Evolutionary conservation across 1,139 yeast species (phyloP).

Genomic region (Sugiyamaella castrensis): DNA sequence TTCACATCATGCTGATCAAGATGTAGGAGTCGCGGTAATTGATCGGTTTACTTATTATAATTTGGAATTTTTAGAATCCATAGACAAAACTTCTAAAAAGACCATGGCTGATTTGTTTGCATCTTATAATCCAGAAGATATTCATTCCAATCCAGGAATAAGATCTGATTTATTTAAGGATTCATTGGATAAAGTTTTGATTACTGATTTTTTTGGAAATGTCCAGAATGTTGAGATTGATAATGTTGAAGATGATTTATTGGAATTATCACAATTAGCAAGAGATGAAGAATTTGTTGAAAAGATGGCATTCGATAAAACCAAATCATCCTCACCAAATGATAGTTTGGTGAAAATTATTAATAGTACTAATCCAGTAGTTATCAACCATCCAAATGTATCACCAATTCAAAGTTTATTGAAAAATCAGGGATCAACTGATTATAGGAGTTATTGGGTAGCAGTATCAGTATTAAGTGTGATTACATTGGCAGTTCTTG

Average conservation of each 20-base stretch:
- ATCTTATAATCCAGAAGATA: constrained; percentile 76
- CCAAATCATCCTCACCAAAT: no score
- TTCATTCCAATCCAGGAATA: constrained; percentile 91
- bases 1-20: constrained; percentile 93
- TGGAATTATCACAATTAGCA: constrained; percentile 20
- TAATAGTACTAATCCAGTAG: no score
- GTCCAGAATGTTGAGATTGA: constrained; percentile 80
- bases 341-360: no score
- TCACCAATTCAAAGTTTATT: no score
- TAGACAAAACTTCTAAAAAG: constrained; percentile 67
- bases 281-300: constrained; percentile 6
- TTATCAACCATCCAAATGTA: no score
- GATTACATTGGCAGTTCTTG: no score
- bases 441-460: no score
- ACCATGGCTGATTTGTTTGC: constrained; percentile 83
- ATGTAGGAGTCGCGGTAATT: constrained; percentile 95
- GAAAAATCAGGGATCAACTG: no score
- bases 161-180: constrained; percentile 74
- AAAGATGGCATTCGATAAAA: not conserved
- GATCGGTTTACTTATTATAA: constrained; percentile 94
- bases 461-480: no score
- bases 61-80: constrained; percentile 76
- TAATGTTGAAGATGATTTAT: constrained; percentile 34
- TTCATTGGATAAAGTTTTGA: constrained; percentile 62
- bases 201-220: constrained; percentile 95